Evolutionary conservation across 2,329 filamentous ascomycete genomes (phyloP).

Genomic region (Diplodia intermedia): DNA sequence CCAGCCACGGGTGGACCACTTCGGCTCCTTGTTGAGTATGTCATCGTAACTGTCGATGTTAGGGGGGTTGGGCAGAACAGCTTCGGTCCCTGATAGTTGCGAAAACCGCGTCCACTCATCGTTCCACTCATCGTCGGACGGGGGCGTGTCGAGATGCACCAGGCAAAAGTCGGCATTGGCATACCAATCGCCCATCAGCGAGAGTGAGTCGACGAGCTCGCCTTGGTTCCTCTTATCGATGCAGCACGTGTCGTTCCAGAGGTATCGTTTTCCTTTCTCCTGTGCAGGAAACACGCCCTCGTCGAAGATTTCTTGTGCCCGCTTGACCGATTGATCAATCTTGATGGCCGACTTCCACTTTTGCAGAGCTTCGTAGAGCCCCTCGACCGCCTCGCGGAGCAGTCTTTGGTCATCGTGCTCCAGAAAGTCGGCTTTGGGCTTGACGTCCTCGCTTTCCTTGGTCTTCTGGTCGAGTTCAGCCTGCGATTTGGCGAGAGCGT

Average conservation of each 20-base stretch:
- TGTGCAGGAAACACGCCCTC: not conserved
- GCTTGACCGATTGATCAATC: not conserved
- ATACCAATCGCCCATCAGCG: conserved; percentile 7
- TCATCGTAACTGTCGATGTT: not conserved
- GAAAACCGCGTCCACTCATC: not conserved
- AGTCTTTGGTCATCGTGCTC: not conserved
- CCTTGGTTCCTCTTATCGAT: not conserved
- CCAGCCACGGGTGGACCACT: conserved; percentile 8
- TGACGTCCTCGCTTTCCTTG: not conserved
- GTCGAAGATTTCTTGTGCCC: not conserved
- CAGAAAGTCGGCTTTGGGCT: not conserved
- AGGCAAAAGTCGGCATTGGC: conserved; percentile 8
- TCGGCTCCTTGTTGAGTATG: not conserved
- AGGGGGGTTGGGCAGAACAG: not conserved
- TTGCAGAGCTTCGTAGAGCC: not conserved
- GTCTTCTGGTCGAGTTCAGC: not conserved
- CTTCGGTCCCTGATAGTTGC: too few species aligned
- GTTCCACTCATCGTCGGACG: not conserved
- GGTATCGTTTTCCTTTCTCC: not conserved
- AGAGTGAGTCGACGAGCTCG: not conserved
- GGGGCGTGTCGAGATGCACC: conserved; percentile 1
- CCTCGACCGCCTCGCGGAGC: conserved; percentile 9
- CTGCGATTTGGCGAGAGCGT: not conserved
- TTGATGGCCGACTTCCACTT: conserved; percentile 6
- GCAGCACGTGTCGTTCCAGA: conserved; percentile 14